Evolutionary conservation across 495 filamentous ascomycete species (phyloP).

Genomic region (Talaromyces stipitatus): DNA sequence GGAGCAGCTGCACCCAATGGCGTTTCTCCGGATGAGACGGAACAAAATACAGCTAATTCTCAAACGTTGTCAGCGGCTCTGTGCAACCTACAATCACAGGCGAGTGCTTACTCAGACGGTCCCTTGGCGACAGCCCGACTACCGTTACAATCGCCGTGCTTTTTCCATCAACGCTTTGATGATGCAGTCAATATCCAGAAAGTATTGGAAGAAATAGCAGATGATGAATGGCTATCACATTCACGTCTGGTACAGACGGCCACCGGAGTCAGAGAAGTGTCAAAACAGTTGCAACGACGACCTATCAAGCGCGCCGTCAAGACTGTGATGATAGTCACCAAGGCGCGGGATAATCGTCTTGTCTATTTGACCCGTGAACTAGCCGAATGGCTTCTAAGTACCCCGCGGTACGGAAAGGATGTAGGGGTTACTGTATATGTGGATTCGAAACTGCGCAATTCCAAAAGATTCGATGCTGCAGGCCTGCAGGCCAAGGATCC

Average conservation of each 20-base stretch:
- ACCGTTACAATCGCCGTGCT: constrained; percentile 81
- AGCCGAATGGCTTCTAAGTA: constrained; percentile 75
- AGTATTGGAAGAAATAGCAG: constrained; percentile 86
- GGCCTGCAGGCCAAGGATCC: constrained; percentile 63
- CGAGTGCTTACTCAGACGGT: constrained; percentile 30
- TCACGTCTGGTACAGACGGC: constrained; percentile 91
- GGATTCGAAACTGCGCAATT: constrained; percentile 79
- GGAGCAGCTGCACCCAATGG: constrained; percentile 13
- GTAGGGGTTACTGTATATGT: constrained; percentile 88
- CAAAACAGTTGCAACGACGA: constrained; percentile 81
- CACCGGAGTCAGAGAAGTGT: constrained; percentile 87
- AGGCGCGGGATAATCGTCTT: constrained; percentile 84
- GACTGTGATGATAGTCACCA: constrained; percentile 95
- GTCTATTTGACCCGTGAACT: constrained; percentile 81
- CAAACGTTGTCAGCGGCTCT: constrained; percentile 60
- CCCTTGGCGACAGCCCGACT: constrained; percentile 57
- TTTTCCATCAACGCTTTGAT: constrained; percentile 94
- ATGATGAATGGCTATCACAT: constrained; percentile 86
- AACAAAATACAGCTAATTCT: constrained; percentile 26
- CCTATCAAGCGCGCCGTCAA: constrained; percentile 81
- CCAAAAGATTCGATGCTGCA: constrained; percentile 76
- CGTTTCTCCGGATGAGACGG: constrained; percentile 24
- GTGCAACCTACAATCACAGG: constrained; percentile 44
- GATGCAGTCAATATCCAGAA: constrained; percentile 92
- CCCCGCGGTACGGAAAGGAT: constrained; percentile 72